phyloP scores from a whole-genome alignment of 192 early-diverging fungal genomes.

The Coemansia sp. region DNA sequence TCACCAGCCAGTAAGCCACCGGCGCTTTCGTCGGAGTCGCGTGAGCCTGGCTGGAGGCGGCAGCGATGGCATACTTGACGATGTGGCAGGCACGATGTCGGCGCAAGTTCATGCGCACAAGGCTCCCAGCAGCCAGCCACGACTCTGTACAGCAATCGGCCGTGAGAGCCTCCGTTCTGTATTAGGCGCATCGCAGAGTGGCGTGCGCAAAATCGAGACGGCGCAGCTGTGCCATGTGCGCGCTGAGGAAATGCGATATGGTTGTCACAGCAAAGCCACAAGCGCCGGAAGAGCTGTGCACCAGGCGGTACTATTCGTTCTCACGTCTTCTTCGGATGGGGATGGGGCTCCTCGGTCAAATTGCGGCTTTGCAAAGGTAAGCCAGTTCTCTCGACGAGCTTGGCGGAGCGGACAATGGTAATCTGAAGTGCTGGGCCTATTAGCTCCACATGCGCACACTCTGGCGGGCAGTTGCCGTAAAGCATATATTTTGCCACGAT shows the following conservation, averaged over 20 bases:
- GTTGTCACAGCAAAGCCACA: not conserved
- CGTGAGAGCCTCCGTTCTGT: not conserved
- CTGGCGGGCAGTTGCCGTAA: not conserved
- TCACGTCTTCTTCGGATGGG: not conserved
- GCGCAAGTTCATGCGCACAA: not conserved
- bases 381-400: not conserved
- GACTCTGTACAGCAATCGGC: not conserved
- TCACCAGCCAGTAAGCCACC: too few species aligned
- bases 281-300: not conserved
- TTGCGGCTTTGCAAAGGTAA: not conserved
- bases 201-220: not conserved
- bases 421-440: not conserved
- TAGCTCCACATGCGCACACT: not conserved
- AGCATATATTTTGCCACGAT: too few species aligned
- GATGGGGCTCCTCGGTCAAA: not conserved
- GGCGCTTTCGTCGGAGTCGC: not conserved
- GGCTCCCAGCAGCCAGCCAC: not conserved
- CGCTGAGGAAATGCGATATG: not conserved
- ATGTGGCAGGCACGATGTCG: not conserved
- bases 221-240: not conserved
- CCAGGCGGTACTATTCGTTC: constrained; percentile 1
- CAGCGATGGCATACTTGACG: not conserved
- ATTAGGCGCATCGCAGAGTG: not conserved
- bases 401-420: not conserved
- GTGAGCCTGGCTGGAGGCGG: not conserved